Evolutionary conservation across 2,329 filamentous ascomycete genomes (phyloP), one percentile per base, ranked within the genome.

Genomic region (Phialophora chinensis): DNA sequence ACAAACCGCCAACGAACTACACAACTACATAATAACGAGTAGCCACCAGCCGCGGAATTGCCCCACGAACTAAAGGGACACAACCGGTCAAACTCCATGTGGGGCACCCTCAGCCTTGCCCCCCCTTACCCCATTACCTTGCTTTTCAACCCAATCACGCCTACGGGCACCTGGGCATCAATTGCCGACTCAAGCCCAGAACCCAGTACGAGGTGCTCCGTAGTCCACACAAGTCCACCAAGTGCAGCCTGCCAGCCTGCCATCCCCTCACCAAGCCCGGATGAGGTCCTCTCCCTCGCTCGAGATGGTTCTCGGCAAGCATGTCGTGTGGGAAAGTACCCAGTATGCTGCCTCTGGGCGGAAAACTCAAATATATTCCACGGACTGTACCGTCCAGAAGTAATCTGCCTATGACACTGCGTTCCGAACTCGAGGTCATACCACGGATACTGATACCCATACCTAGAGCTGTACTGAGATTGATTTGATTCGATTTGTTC

Each of bases 41-140:
- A 14, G 14, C 11, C 29, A 25, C 25, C 25, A 27, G 23, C 53
- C 42, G 25, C 67, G 67, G 67, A 63, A 69, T 50, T 66, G 67
- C 67, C 67, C 67, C 66, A 62, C 60, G 66, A 14, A 14, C 31
- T 17, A 17, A n/a, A 8, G 38, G 0, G 35, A 42, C 35, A 4
- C 47, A 33, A 20, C 8, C 50, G 52, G 58, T 23, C 57, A 62
- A 62, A 54, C 54, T 55, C 50, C 63, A 68, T 47, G 67, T 69
- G 67, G 67, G 67, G 67, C 61, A 27, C 20, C 25, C 42, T 29
- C 63, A 66, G 63, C 66, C 63, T 69, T 38, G 27, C 59, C 38
- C 60, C 44, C 53, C 33, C 25, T 11, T 38, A 23, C 49, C 47
- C 56, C n/a, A 52, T 23, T 1, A 25, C 47, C 23, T 20, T 20